Evolutionary conservation across 1,139 yeast genomes (phyloP).

Genomic region (Zygosaccharomyces pseudobailii): DNA sequence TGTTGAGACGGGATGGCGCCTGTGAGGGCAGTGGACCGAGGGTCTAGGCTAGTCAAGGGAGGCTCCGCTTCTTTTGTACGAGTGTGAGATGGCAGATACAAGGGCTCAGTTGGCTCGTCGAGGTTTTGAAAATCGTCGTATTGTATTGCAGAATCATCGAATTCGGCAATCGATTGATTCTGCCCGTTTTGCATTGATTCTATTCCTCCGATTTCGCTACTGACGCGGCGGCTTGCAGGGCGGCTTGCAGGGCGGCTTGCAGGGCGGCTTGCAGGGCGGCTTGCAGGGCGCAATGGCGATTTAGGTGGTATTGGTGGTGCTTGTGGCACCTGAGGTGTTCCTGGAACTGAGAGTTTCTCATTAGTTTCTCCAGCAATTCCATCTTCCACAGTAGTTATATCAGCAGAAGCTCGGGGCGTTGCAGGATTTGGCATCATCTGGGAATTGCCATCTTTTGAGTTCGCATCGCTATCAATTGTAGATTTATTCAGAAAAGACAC

Average conservation of each 20-base stretch:
- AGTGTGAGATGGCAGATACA: not conserved
- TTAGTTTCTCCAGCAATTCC: not conserved
- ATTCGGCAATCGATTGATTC: not conserved
- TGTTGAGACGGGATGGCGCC: not conserved
- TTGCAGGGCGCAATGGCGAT: not conserved
- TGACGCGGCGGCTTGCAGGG: not conserved
- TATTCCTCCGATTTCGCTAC: not conserved
- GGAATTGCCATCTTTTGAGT: constrained; percentile 6
- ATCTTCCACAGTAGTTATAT: not conserved
- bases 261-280: not conserved
- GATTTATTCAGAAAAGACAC: constrained; percentile 23
- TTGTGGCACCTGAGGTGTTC: not conserved
- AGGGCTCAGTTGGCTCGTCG: not conserved
- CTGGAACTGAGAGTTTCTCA: not conserved
- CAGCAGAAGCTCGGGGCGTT: not conserved
- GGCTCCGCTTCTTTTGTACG: not conserved
- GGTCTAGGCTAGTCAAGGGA: not conserved
- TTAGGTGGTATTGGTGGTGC: not conserved
- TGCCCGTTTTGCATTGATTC: not conserved
- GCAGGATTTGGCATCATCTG: not conserved
- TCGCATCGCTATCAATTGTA: constrained; percentile 16
- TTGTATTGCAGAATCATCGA: not conserved
- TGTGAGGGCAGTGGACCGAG: not conserved
- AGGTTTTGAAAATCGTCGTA: not conserved
- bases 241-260: too few species aligned